phyloP scores from a whole-genome alignment of 176 grass and related monocot genomes.

The Hyparrhenia diplandra region DNA sequence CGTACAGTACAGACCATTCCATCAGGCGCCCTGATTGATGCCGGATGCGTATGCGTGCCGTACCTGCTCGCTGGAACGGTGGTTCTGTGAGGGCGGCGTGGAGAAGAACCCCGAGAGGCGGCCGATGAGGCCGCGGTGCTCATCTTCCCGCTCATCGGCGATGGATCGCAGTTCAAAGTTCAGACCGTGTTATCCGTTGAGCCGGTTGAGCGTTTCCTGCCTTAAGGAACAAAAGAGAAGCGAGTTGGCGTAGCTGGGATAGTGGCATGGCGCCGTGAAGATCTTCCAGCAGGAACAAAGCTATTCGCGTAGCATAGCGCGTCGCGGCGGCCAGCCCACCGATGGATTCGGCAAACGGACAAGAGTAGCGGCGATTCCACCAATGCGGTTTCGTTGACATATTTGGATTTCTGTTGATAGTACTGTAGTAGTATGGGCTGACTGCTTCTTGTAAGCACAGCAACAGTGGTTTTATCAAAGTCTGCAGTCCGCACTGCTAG shows the following conservation, averaged over 20 bases:
- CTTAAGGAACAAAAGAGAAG: too few species aligned
- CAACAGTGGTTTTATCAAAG: too few species aligned
- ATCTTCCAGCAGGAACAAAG: neutral
- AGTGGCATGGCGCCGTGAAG: too few species aligned
- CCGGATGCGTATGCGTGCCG: neutral
- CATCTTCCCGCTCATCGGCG: neutral
- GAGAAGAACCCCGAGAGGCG: constrained; percentile 38
- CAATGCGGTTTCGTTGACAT: constrained; percentile 2
- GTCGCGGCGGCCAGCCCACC: neutral
- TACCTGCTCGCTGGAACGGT: constrained; percentile 12
- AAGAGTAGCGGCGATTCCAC: constrained; percentile 32
- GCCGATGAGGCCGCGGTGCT: constrained; percentile 25
- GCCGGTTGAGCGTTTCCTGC: too few species aligned
- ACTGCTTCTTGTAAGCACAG: too few species aligned
- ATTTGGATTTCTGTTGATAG: neutral
- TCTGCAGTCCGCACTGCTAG: too few species aligned
- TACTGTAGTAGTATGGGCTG: too few species aligned
- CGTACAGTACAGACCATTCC: neutral
- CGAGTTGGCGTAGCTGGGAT: neutral
- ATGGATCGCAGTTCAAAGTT: neutral
- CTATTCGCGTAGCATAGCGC: neutral
- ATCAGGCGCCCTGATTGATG: neutral
- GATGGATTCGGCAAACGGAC: neutral
- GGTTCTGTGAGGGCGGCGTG: neutral
- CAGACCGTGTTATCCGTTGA: neutral